Base-by-base conservation (phyloP, 164 flowering plant species). In the Vitis labrusca region DNA sequence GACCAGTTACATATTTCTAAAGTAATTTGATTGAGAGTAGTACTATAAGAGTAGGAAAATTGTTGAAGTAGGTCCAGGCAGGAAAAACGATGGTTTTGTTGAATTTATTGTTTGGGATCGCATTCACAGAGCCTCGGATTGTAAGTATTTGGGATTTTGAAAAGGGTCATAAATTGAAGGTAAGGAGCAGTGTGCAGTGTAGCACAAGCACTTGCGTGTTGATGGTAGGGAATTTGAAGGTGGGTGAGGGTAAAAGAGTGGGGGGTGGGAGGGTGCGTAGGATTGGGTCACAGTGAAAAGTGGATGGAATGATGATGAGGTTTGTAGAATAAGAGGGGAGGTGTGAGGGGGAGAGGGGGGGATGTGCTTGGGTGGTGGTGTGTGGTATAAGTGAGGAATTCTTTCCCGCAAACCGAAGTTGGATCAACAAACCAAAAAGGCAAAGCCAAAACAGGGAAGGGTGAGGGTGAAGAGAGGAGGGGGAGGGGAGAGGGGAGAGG, bases 401-500 rank as follows among this genome's bases (percentile, higher is more conserved):
- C 73, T 71, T 76, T 73, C 77, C 29, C 76, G 73, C 74, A 66
- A 74, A 80, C 67, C 78, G 76, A 77, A 74, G 78, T 50, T 5
- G 60, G 74, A 78, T 75, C 77, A 64, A 9, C 13, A 58, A 61
- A 59, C 44, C 5, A 37, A 37, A 37, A 37, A 37, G 44, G 44
- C 44, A 37, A 37, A 37, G 44, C 44, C 7, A 37, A 37, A 37
- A 37, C 44, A 37, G 44, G 44, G 44, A 37, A 37, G 44, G 44
- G 49, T 23, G 27, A 23, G 27, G 27, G 27, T 0, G 27, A 10
- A 57, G 64, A 50, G 63, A 37, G 50, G 19, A 65, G 62, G 74
- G 55, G 32, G 61, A 53, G 47, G 69, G 14, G 66, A 59, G 56
- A 23, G 74, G 5, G 14, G 66, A 59, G 56, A 23, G 74, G 5